Conservation (phyloP, 768 basidiomycete genomes). For the Galerina marginata region DNA sequence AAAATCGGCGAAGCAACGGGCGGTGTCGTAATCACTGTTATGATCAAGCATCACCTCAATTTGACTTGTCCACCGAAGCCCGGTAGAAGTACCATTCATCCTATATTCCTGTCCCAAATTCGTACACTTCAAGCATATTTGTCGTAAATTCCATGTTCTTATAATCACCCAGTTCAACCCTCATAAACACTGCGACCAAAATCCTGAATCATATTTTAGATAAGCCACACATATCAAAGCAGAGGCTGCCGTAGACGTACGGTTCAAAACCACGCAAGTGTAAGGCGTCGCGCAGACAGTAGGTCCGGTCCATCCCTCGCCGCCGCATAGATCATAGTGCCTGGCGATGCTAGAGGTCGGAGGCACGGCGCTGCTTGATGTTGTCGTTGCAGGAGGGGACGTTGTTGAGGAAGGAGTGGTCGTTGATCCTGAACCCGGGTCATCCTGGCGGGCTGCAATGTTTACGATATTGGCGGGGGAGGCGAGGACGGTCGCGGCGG, state of each 20-base stretch:
- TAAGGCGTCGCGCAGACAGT: constrained; percentile 10
- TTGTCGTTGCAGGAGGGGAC: not conserved
- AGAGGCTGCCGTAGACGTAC: not conserved
- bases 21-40: no score
- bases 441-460: not conserved
- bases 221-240: no score
- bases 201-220: not conserved
- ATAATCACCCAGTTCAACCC: no score
- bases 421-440: not conserved
- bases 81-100: no score
- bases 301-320: not conserved
- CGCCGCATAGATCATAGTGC: constrained; percentile 11
- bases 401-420: not conserved
- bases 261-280: constrained; percentile 4
- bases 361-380: not conserved
- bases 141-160: no score
- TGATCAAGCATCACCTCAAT: no score
- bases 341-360: not conserved
- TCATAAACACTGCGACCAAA: constrained; percentile 14
- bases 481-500: constrained; percentile 2
- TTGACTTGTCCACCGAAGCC: no score
- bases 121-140: no score
- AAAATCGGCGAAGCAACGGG: no score
- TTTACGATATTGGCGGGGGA: not conserved
- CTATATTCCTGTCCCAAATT: no score